A percentile compares a stretch with the other conserved stretches of the same genome.
Conservation (phyloP, 1,139 yeast species). For the Yamadazyma taylorii region DNA sequence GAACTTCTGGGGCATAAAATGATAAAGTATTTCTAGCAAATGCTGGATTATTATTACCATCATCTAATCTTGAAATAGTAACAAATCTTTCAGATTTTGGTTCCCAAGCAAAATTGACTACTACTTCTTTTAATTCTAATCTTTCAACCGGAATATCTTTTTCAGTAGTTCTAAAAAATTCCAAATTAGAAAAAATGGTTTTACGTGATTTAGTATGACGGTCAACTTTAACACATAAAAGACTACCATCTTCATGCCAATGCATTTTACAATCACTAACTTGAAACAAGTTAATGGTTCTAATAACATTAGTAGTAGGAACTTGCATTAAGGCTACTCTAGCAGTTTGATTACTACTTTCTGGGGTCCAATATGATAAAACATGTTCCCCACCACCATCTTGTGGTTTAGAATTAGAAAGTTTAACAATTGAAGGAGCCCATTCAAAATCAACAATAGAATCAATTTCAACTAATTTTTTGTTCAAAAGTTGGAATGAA, state of each 20-base stretch:
- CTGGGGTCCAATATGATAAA: slow-evolving; percentile 97
- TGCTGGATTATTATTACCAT: slow-evolving; percentile 63
- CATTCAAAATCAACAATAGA: slow-evolving; percentile 92
- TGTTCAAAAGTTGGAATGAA: slow-evolving; percentile 72
- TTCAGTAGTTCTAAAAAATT: slow-evolving; percentile 84
- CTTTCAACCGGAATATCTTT: slow-evolving; percentile 94
- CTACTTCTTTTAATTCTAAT: slow-evolving; percentile 88
- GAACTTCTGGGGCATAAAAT: slow-evolving; percentile 86
- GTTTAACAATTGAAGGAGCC: slow-evolving; percentile 84
- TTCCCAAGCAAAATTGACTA: slow-evolving; percentile 92
- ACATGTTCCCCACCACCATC: slow-evolving; percentile 62
- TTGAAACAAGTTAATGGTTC: slow-evolving; percentile 93
- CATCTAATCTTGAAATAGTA: slow-evolving; percentile 67
- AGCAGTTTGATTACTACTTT: slow-evolving; percentile 87
- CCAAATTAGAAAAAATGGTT: slow-evolving; percentile 87
- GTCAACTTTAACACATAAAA: slow-evolving; percentile 91
- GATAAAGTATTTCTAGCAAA: slow-evolving; percentile 70
- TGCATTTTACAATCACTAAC: slow-evolving; percentile 88
- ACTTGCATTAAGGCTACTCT: slow-evolving; percentile 90
- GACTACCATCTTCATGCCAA: slow-evolving; percentile 91
- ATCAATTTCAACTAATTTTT: slow-evolving; percentile 80
- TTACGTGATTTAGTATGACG: slow-evolving; percentile 96
- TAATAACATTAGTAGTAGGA: slow-evolving; percentile 77
- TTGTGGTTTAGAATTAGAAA: slow-evolving; percentile 56
- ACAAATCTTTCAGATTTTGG: slow-evolving; percentile 88